Evolutionary conservation across 192 early-diverging fungal species (phyloP).

Genomic region (Gorgonomyces haynaldii): DNA sequence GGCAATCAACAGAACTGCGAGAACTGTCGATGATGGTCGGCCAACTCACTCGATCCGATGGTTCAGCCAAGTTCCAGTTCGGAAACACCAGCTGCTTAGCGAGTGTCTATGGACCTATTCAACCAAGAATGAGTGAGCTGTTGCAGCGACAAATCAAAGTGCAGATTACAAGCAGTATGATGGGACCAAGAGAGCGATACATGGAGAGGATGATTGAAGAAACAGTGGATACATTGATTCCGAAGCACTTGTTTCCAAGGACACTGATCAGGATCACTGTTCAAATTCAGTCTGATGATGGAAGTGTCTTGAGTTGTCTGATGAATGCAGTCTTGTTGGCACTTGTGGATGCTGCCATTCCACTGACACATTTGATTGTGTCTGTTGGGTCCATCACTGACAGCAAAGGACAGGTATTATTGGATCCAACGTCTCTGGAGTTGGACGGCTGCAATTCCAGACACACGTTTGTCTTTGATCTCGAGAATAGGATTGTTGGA

Average conservation of each 20-base stretch:
- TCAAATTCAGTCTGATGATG: conserved; percentile 78
- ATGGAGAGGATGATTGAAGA: conserved; percentile 57
- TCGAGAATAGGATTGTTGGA: conserved; percentile 35
- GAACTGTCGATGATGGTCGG: conserved; percentile 1
- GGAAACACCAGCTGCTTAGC: neutral
- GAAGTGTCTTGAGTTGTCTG: conserved; percentile 64
- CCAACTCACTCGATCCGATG: conserved; percentile 2
- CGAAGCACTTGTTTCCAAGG: conserved; percentile 73
- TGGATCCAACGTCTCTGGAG: conserved; percentile 77
- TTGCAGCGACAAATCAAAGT: conserved; percentile 50
- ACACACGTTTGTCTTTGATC: conserved; percentile 80
- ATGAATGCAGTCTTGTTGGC: conserved; percentile 79
- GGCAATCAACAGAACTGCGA: neutral
- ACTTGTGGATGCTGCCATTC: conserved; percentile 81
- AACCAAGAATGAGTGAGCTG: conserved; percentile 77
- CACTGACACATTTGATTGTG: conserved; percentile 57
- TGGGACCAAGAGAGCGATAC: conserved; percentile 60
- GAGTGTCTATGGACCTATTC: conserved; percentile 70
- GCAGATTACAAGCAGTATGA: conserved; percentile 1
- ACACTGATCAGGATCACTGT: conserved; percentile 76
- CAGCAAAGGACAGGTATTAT: conserved; percentile 36
- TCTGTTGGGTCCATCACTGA: conserved; percentile 61
- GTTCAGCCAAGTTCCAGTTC: conserved; percentile 7
- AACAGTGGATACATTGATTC: conserved; percentile 62
- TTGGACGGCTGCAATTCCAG: conserved; percentile 51